A percentile compares a stretch with the other conserved stretches of the same genome.
Conservation (phyloP, 2,329 filamentous ascomycete species). For the Exophiala oligosperma region DNA sequence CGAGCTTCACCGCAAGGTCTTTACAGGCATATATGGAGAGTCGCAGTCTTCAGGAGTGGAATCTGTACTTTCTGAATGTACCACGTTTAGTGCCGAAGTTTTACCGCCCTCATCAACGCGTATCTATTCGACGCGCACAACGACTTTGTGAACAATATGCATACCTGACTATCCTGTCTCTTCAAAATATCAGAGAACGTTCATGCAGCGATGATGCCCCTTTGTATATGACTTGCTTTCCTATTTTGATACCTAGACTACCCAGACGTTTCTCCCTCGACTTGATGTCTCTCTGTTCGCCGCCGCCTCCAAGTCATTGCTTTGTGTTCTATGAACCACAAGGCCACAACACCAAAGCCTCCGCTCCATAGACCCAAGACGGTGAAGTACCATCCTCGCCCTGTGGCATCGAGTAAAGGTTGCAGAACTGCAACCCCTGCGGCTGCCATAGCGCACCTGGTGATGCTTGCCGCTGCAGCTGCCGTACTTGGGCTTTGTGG, state of each 20-base stretch:
- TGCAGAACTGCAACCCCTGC: constrained; percentile 36
- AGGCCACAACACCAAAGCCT: constrained; percentile 4
- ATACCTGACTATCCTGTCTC: too few relatives aligned
- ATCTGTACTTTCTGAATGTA: constrained; percentile 14
- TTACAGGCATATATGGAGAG: neutral
- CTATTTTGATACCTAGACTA: too few relatives aligned
- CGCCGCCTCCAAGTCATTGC: constrained; percentile 15
- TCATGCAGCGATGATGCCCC: too few relatives aligned
- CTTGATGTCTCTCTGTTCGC: neutral
- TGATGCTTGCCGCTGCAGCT: constrained; percentile 40
- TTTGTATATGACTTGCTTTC: too few relatives aligned
- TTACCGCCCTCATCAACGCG: constrained; percentile 1
- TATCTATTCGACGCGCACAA: neutral
- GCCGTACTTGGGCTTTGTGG: constrained; percentile 39
- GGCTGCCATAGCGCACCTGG: constrained; percentile 39
- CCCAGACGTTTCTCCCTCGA: too few relatives aligned
- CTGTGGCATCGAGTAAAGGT: constrained; percentile 36
- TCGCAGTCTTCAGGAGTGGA: neutral
- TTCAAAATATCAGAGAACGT: too few relatives aligned
- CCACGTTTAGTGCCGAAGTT: constrained; percentile 9
- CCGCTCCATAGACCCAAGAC: constrained; percentile 27
- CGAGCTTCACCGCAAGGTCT: constrained; percentile 25
- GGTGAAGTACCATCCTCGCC: constrained; percentile 34
- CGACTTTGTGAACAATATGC: too few relatives aligned
- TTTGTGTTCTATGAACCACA: constrained; percentile 14